Base-by-base conservation (phyloP, 2,329 filamentous ascomycete genomes). In the Rugonectria rugulosa region DNA sequence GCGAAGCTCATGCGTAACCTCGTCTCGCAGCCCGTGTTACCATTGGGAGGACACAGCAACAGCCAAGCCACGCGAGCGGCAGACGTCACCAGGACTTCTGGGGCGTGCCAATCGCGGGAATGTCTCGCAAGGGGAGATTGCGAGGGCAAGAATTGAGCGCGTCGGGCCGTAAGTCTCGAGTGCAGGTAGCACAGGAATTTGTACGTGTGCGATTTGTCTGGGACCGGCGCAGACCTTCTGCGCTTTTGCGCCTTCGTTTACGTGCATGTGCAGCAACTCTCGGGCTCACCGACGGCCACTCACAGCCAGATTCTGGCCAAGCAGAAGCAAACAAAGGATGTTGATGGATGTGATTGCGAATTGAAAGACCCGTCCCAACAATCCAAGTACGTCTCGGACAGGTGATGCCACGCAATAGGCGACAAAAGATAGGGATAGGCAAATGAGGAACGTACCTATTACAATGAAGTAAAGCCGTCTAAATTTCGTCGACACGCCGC, bases 1-100 rank as follows among this genome's bases (percentile, higher is more conserved):
- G 53, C 60, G 43, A 56, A 60, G 62, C 64, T 61, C 58, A 56
- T 68, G 65, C 53, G 65, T 61, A 61, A 67, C 63, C 56, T 57
- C 38, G 45, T 57, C 53, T 65, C 51, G 53, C 54, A 62, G 55
- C 47, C 45, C 56, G 62, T 64, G 50, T 49, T 32, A 43, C 56
- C 51, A 61, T 58, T 54, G 46, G 47, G n/a, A n/a, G n/a, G 29
- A 56, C 53, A 63, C 62, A 53, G 58, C 54, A 59, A 50, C 38
- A 50, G 49, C 47, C 34, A 40, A 54, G 53, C 44, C 54, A 63
- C 57, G 50, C 53, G 55, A 60, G 62, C 49, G 53, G 53, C 61
- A 58, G 51, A 59, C 45, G 57, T 61, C 60, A 60, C 63, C 45
- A 51, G 37, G 36, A 45, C 40, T 38, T 45, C 45, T 44, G 48